Evolutionary conservation across 2,329 filamentous ascomycete genomes (phyloP), one percentile per base, ranked within the genome.

Genomic region (Apiospora hydei): DNA sequence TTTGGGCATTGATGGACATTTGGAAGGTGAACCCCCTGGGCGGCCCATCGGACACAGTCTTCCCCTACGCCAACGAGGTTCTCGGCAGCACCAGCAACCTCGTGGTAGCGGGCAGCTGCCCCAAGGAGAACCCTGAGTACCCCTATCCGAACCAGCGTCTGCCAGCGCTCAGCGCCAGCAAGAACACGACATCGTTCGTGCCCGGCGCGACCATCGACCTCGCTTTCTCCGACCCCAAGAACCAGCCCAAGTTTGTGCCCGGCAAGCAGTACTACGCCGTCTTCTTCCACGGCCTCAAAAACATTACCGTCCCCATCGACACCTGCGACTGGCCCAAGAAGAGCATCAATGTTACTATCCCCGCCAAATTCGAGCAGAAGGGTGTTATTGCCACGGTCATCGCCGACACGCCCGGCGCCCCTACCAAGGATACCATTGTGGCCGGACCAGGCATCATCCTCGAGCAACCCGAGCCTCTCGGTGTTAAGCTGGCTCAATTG

Each of bases 51-150:
- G 84, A 85, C 73, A 85, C 84, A 4, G 76, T 80, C 3, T 85
- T 80, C 74, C 82, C 82, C 3, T 84, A 84, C 71, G 81, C 82
- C n/a, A 83, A 83, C 73, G 76, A 84, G 75, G 81, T 85, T 51
- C 76, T 84, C 41, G 80, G 82, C 64, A 78, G 77, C 6, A 84
- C 82, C 11, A 81, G 80, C 71, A 72, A 41, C 49, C 77, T 73
- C 75, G 72, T 77, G 69, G 73, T 77, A 0, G 74, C 76, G 2
- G 76, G 76, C 18, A 75, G 73, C 71, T 84, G 82, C 73, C 82
- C 82, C 11, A 21, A 69, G 16, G 77, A 74, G 34, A 84, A 84
- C 73, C 82, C 82, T 5, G 67, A 66, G n/a, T 84, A 82, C 73
- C 83, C 82, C 7, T 76, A 74, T 13, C 82, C 83, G 11, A 77